Conservation (phyloP, 805 yeast genomes). For the Wickerhamiella brachini region DNA sequence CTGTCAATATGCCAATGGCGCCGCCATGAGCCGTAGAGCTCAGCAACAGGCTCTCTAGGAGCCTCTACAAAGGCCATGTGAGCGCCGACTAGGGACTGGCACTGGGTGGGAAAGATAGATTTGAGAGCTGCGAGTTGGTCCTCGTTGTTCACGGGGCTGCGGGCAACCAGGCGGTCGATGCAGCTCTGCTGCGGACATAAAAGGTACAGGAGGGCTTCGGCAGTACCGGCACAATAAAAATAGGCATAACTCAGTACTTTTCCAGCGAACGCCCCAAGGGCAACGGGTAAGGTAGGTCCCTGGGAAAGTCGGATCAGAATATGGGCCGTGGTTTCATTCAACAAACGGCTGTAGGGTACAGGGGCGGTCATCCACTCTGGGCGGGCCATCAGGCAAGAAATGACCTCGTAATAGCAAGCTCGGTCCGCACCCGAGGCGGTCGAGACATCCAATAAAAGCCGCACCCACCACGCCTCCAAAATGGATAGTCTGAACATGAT, state of each 20-base stretch:
- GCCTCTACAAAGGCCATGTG: not conserved
- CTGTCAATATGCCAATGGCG: slow-evolving; percentile 26
- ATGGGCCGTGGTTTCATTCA: slow-evolving; percentile 41
- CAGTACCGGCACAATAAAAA: slow-evolving; percentile 39
- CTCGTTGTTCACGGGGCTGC: slow-evolving; percentile 1
- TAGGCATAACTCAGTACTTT: slow-evolving; percentile 55
- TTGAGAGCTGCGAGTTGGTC: slow-evolving; percentile 1
- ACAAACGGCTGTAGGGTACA: slow-evolving; percentile 15
- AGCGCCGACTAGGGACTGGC: slow-evolving; percentile 17
- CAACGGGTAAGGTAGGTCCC: slow-evolving; percentile 37
- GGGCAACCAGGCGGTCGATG: slow-evolving; percentile 17
- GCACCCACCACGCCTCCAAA: slow-evolving; percentile 28
- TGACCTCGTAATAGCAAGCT: slow-evolving; percentile 28
- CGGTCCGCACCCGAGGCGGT: slow-evolving; percentile 25
- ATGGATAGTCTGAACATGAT: slow-evolving; percentile 18
- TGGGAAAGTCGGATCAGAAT: slow-evolving; percentile 35
- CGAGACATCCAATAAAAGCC: slow-evolving; percentile 19
- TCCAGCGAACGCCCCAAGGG: slow-evolving; percentile 53
- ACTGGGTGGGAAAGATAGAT: slow-evolving; percentile 19
- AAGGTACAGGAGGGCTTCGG: slow-evolving; percentile 29
- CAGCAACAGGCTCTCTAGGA: slow-evolving; percentile 10
- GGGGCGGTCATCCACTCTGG: slow-evolving; percentile 25
- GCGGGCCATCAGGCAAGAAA: slow-evolving; percentile 26
- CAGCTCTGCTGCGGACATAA: slow-evolving; percentile 19
- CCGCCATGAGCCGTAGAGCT: slow-evolving; percentile 25